Evolutionary conservation across 2,329 filamentous ascomycete genomes (phyloP).

Genomic region (Epichloe coenophiala): DNA sequence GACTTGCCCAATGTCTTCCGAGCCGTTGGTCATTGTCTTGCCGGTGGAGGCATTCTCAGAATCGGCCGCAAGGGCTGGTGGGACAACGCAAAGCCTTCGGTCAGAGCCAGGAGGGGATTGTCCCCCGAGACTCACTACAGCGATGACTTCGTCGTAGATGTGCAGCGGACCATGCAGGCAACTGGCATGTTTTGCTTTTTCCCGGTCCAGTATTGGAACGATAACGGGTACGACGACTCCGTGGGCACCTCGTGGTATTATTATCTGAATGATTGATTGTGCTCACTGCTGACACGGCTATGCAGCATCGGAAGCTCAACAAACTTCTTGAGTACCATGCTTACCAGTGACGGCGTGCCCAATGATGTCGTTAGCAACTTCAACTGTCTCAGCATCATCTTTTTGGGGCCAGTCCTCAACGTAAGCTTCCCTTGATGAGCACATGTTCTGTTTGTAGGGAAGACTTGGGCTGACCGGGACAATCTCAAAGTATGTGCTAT

Average conservation of each 20-base stretch:
- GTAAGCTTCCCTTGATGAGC: constrained; percentile 3
- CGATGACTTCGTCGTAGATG: constrained; percentile 54
- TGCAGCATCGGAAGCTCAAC: constrained; percentile 19
- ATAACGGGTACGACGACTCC: constrained; percentile 15
- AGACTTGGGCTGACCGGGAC: neutral
- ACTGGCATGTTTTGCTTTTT: constrained; percentile 29
- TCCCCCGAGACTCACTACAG: constrained; percentile 40
- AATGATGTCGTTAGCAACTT: constrained; percentile 50
- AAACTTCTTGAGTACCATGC: constrained; percentile 26
- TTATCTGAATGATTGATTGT: neutral
- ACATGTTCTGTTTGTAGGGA: neutral
- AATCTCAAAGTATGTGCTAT: constrained; percentile 24
- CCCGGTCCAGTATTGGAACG: constrained; percentile 26
- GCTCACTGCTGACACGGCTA: neutral
- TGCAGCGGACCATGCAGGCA: constrained; percentile 35
- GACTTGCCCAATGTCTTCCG: constrained; percentile 47
- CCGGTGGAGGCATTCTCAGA: constrained; percentile 34
- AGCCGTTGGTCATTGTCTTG: constrained; percentile 39
- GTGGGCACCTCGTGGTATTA: neutral
- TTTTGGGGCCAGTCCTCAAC: constrained; percentile 21
- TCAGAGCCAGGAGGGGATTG: constrained; percentile 27
- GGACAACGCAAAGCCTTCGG: constrained; percentile 44
- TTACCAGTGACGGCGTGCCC: constrained; percentile 34
- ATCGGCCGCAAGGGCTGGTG: constrained; percentile 42
- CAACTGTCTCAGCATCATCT: constrained; percentile 44